phyloP scores from a whole-genome alignment of 768 basidiomycete species.

The Podaxis sp. region DNA sequence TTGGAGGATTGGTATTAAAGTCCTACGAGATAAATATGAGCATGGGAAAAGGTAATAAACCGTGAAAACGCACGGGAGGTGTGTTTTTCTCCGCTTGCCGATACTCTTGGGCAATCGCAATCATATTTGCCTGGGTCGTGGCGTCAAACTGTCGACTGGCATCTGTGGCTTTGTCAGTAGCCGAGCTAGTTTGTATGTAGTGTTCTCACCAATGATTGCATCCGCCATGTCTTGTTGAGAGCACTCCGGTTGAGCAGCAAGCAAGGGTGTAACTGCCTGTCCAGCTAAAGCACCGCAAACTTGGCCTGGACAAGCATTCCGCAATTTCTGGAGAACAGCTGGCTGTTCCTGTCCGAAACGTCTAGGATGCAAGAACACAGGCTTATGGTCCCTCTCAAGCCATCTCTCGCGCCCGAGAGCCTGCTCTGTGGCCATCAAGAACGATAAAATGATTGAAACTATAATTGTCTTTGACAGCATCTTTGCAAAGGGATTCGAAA shows the following conservation, averaged over 20 bases:
- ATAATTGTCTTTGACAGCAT: constrained; percentile 33
- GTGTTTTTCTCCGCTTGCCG: constrained; percentile 62
- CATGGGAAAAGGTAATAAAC: background rate
- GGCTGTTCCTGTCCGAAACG: constrained; percentile 55
- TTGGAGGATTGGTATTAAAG: constrained; percentile 51
- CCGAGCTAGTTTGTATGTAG: background rate
- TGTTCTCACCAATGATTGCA: constrained; percentile 47
- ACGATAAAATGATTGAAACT: constrained; percentile 25
- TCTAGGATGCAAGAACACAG: constrained; percentile 50
- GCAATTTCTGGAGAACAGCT: constrained; percentile 43
- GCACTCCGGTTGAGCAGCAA: constrained; percentile 53
- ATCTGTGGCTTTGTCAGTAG: constrained; percentile 30
- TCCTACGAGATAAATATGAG: constrained; percentile 33
- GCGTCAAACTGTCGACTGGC: constrained; percentile 52
- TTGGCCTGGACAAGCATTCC: constrained; percentile 45
- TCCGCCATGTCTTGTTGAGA: constrained; percentile 61
- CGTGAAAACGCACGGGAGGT: constrained; percentile 40
- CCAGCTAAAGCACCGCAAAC: constrained; percentile 52
- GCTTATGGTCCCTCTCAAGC: constrained; percentile 46
- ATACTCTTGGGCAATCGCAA: constrained; percentile 51
- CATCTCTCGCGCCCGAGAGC: constrained; percentile 42
- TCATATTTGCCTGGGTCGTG: constrained; percentile 50
- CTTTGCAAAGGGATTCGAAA: constrained; percentile 12
- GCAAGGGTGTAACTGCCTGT: constrained; percentile 48
- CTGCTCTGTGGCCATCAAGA: constrained; percentile 29